phyloP scores from a whole-genome alignment of 192 early-diverging fungal genomes.

The Coemansia sp. region DNA sequence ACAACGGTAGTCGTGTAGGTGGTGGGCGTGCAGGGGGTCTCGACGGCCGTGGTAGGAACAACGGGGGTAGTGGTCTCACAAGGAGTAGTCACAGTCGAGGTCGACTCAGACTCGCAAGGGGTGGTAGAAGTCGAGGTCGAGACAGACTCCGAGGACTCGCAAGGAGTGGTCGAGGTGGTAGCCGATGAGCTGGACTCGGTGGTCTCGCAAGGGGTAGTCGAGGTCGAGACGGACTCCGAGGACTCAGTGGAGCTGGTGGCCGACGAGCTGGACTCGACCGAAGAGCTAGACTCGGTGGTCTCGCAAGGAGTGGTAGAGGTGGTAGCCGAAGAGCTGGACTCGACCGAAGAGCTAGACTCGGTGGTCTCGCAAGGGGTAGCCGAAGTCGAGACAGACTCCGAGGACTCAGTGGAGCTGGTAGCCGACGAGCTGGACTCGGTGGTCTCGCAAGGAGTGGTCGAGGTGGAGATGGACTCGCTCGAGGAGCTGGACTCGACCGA shows the following conservation, averaged over 20 bases:
- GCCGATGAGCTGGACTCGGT: slow-evolving; percentile 15
- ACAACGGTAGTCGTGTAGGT: too few relatives aligned
- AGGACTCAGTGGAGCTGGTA: neutral
- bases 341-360: neutral
- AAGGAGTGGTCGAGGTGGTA: neutral
- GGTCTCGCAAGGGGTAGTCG: slow-evolving; percentile 1
- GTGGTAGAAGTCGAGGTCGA: slow-evolving; percentile 1
- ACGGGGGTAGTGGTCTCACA: slow-evolving; percentile 9
- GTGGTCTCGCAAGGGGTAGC: slow-evolving; percentile 3
- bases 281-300: neutral
- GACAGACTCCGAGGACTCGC: neutral
- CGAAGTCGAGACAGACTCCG: slow-evolving; percentile 10
- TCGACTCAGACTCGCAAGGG: slow-evolving; percentile 13
- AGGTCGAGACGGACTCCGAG: neutral
- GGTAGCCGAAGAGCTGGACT: neutral
- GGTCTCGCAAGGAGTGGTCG: neutral
- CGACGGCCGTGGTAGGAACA: neutral
- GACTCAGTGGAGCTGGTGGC: too few relatives aligned
- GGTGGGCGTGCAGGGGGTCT: too few relatives aligned
- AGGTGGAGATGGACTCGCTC: slow-evolving; percentile 12
- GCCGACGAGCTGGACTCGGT: slow-evolving; percentile 5
- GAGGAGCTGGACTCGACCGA: neutral
- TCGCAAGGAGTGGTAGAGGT: neutral
- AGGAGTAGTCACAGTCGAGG: neutral
- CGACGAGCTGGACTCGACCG: too few relatives aligned